Base-by-base conservation (phyloP, 352 stramenopile species). In the Thalassiosira exigua region DNA sequence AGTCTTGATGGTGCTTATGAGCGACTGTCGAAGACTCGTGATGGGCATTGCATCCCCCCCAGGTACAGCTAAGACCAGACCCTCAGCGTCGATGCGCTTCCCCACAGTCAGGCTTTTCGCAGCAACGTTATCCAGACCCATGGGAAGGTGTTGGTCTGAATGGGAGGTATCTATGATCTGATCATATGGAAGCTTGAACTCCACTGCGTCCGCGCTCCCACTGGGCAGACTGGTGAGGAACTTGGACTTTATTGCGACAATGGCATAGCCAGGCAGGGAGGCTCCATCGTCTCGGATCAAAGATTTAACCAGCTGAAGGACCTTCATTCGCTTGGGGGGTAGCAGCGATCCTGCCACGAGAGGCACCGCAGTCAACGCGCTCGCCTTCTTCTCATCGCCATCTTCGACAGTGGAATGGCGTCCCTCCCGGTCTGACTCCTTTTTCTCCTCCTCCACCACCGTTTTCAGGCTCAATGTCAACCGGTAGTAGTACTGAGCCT, bases 171-270 rank as follows among this genome's bases (percentile, higher is more conserved):
- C 89, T 39, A 91, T 41, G 9, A 94, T 33, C 21, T 94, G 87
- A 51, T 91, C 86, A 60, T 84, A 94, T 4, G 89, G 81, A n/a
- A 94, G 67, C 59, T 92, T 92, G 65, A 81, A 92, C 52, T 92
- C 85, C 14, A 94, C 68, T 21, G 33, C 57, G 65, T 72, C 58
- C 14, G 78, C 71, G 22, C 19, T 24, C n/a, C 64, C 75, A 26
- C 65, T 39, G 4, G 46, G 29, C 21, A 56, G 9, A n/a, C 65
- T 59, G 21, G 81, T 57, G 9, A 92, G 74, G 60, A 90, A 87
- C 46, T 91, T 92, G 7, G 89, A 86, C 52, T 93, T 93, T 54
- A 92, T 87, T 30, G 71, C 72, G 17, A 94, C 85, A 33, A 94
- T 67, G 2, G 85, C 89, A 82, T 93, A 87, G 29, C 89, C 89